phyloP scores from a whole-genome alignment of 2,329 filamentous ascomycete genomes.

The Claviceps pusilla region DNA sequence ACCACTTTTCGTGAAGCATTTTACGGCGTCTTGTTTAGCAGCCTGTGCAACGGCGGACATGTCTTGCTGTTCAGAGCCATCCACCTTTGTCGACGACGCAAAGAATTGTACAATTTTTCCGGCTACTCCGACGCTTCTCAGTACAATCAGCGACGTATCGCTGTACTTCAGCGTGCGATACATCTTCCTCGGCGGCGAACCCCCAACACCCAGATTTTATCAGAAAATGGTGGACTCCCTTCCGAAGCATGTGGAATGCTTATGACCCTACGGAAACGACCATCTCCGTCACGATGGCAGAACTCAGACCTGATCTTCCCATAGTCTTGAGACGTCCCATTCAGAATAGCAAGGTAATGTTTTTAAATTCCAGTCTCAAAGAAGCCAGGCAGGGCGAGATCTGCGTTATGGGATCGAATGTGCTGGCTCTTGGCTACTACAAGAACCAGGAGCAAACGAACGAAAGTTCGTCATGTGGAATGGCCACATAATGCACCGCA shows the following conservation, averaged over 20 bases:
- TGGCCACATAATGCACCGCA: slow-evolving; percentile 17
- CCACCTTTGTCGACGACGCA: slow-evolving; percentile 3
- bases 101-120: slow-evolving; percentile 1
- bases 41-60: slow-evolving; percentile 3
- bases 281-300: slow-evolving; percentile 5
- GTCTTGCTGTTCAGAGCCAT: background rate
- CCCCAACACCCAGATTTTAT: slow-evolving; percentile 3
- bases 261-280: slow-evolving; percentile 10
- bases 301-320: background rate
- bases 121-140: slow-evolving; percentile 9
- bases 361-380: background rate
- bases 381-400: slow-evolving; percentile 7
- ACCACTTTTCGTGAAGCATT: slow-evolving; percentile 4
- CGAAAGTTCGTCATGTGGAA: slow-evolving; percentile 9
- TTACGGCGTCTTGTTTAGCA: slow-evolving; percentile 5
- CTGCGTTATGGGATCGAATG: slow-evolving; percentile 20
- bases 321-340: background rate
- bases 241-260: slow-evolving; percentile 6
- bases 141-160: background rate
- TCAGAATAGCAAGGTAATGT: background rate
- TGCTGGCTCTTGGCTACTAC: slow-evolving; percentile 24
- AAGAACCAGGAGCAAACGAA: slow-evolving; percentile 9
- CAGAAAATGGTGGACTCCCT: slow-evolving; percentile 1
- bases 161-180: background rate
- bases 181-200: slow-evolving; percentile 8